These are phyloP conservation scores for Rhodosporidiobolus odoratus DNA, from an alignment of 768 basidiomycete genomes.

Conservation along the genomic window DNA sequence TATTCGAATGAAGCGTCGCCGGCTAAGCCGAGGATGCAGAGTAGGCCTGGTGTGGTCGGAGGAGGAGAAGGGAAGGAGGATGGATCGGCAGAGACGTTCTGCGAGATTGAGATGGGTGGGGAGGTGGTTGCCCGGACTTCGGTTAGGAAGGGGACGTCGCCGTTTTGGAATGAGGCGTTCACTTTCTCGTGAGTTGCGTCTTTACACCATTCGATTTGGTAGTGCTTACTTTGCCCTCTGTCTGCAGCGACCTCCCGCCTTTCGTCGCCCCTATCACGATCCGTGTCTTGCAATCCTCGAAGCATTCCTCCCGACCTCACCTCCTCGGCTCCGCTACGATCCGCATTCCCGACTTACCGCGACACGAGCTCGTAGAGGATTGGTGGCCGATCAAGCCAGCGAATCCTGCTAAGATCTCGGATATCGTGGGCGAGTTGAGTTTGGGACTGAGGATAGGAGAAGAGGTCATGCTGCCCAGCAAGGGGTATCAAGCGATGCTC, in stretches of 20 bases:
- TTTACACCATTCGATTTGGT: neutral
- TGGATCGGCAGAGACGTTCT: slow-evolving; percentile 56
- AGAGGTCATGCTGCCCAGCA: slow-evolving; percentile 73
- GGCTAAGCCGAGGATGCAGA: neutral
- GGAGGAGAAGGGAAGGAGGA: neutral
- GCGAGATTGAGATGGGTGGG: slow-evolving; percentile 61
- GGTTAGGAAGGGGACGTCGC: slow-evolving; percentile 57
- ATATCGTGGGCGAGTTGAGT: slow-evolving; percentile 63
- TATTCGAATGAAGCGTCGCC: neutral
- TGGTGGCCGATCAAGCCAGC: slow-evolving; percentile 60
- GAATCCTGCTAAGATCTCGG: slow-evolving; percentile 11
- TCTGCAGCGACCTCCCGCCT: slow-evolving; percentile 63
- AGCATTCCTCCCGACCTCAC: slow-evolving; percentile 37
- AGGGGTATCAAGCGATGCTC: slow-evolving; percentile 60
- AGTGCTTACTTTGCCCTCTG: neutral
- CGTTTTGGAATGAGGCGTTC: slow-evolving; percentile 81
- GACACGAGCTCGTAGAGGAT: slow-evolving; percentile 70
- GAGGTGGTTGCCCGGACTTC: slow-evolving; percentile 73
- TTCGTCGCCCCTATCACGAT: slow-evolving; percentile 63
- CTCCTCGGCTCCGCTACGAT: slow-evolving; percentile 59
- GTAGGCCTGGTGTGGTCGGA: neutral
- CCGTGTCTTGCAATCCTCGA: slow-evolving; percentile 50
- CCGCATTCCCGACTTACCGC: slow-evolving; percentile 63
- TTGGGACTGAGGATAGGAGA: slow-evolving; percentile 70
- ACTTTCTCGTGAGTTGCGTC: slow-evolving; percentile 48